Evolutionary conservation across 192 early-diverging fungal species (phyloP), one percentile per base, ranked within the genome.

Genomic region (Lobosporangium transversale): DNA sequence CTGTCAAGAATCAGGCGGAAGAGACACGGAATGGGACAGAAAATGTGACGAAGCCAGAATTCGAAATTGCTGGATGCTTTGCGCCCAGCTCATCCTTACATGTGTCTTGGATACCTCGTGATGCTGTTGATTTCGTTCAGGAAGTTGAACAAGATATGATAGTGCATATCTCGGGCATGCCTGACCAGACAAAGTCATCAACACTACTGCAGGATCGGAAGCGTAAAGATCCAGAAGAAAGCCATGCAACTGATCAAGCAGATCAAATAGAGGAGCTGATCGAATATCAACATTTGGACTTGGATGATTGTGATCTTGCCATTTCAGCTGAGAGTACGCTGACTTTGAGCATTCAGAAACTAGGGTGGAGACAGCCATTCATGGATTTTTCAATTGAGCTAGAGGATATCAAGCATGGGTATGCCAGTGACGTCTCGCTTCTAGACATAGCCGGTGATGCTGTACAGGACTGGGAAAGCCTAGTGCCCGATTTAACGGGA

Each of bases 311-410:
- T 5, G 73, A 76, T 37, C 35, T 76, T 51, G 20, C 56, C 8
- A 66, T 76, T 37, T 30, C 73, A 7, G 58, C 52, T 1, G 64
- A 66, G n/a, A 29, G 32, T 18, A 23, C 12, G 27, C 11, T 67
- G 24, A 67, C 53, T 1, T n/a, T 66, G 1, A 53, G 37, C 11
- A 31, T 76, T 18, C 63, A 67, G 32, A 62, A 62, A 24, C 45
- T 66, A 3, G 73, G 73, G 0, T 76, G 73, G 73, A 76, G 67
- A 18, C 64, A 67, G 30, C 73, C 73, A 21, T 76, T 57, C 45
- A 50, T 66, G 32, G 65, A 76, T n/a, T 5, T 62, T 12, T 35
- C 48, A 0, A 57, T 76, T 12, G 52, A 53, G 3, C 43, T 33
- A 9, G 9, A 49, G 20, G 58, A 66, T 4, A 18, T 17, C 15